phyloP scores from a whole-genome alignment of 2,329 filamentous ascomycete genomes.

The Lasiodiplodia theobromae region DNA sequence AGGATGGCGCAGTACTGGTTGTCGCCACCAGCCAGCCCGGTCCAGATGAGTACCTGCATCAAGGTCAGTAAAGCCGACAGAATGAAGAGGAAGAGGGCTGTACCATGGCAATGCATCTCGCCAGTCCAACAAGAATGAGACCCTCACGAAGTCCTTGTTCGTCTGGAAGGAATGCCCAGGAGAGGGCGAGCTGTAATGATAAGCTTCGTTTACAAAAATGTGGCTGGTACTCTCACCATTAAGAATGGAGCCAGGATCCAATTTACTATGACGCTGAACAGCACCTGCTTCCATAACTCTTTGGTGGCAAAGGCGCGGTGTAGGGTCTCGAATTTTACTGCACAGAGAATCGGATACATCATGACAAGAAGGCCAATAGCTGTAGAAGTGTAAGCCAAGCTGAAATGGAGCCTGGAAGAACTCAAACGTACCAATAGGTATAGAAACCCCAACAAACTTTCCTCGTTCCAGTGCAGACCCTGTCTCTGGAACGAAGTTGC shows the following conservation, averaged over 20 bases:
- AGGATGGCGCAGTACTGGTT: slow-evolving; percentile 77
- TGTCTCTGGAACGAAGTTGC: slow-evolving; percentile 71
- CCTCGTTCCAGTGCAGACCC: slow-evolving; percentile 71
- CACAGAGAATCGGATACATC: slow-evolving; percentile 95
- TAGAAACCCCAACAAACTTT: slow-evolving; percentile 68
- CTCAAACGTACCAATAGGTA: slow-evolving; percentile 50
- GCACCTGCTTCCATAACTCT: slow-evolving; percentile 79
- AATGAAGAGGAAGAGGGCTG: too few species aligned
- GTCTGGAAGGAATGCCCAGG: slow-evolving; percentile 61
- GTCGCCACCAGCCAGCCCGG: slow-evolving; percentile 76
- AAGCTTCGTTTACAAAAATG: too few species aligned
- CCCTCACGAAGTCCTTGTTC: slow-evolving; percentile 63
- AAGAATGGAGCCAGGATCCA: slow-evolving; percentile 84
- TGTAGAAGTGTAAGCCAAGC: slow-evolving; percentile 39
- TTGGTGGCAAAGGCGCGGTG: slow-evolving; percentile 69
- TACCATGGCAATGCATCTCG: slow-evolving; percentile 86
- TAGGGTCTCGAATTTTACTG: slow-evolving; percentile 79
- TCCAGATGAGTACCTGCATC: slow-evolving; percentile 72
- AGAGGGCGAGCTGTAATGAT: too few species aligned
- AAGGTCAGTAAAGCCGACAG: too few species aligned
- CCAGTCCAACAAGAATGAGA: slow-evolving; percentile 82
- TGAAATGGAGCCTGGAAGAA: neutral
- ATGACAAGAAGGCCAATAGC: slow-evolving; percentile 84
- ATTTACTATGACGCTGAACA: slow-evolving; percentile 77
- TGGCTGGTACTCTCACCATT: slow-evolving; percentile 70